A percentile compares a stretch with the other conserved stretches of the same genome.
These are phyloP conservation scores for Lachancea sp. DNA, from an alignment of 805 yeast species.

Conservation along the genomic window DNA sequence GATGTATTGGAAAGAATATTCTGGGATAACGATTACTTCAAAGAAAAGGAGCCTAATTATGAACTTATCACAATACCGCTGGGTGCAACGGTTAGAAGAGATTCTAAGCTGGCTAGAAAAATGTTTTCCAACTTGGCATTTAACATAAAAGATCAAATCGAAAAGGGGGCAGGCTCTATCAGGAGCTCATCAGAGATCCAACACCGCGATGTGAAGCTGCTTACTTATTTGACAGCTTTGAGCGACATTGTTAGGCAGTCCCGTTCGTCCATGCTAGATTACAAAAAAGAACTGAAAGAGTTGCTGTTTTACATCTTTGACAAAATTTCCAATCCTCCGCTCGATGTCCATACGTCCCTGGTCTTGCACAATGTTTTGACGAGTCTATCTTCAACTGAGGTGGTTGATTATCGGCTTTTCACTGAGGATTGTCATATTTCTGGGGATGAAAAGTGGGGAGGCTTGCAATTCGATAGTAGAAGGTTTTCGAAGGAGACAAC, in stretches of 20 bases:
- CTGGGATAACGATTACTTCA: conserved; percentile 46
- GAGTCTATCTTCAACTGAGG: conserved; percentile 54
- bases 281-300: conserved; percentile 41
- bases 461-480: conserved; percentile 49
- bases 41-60: conserved; percentile 52
- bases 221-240: conserved; percentile 62
- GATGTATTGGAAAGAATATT: conserved; percentile 36
- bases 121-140: conserved; percentile 28
- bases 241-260: conserved; percentile 69
- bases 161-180: conserved; percentile 72
- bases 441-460: conserved; percentile 64
- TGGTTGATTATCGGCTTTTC: conserved; percentile 49
- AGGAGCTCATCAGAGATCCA: conserved; percentile 60
- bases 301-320: conserved; percentile 28
- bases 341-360: conserved; percentile 53
- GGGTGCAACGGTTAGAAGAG: conserved; percentile 63
- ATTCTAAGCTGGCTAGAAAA: conserved; percentile 25
- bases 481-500: conserved; percentile 47
- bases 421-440: conserved; percentile 38
- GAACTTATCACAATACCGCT: conserved; percentile 66
- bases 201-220: conserved; percentile 72
- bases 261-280: conserved; percentile 41
- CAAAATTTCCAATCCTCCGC: conserved; percentile 43
- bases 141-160: conserved; percentile 58
- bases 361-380: conserved; percentile 62